Evolutionary conservation across 1,139 yeast genomes (phyloP), one percentile per base, ranked within the genome.

Genomic region (Candida tropicalis): DNA sequence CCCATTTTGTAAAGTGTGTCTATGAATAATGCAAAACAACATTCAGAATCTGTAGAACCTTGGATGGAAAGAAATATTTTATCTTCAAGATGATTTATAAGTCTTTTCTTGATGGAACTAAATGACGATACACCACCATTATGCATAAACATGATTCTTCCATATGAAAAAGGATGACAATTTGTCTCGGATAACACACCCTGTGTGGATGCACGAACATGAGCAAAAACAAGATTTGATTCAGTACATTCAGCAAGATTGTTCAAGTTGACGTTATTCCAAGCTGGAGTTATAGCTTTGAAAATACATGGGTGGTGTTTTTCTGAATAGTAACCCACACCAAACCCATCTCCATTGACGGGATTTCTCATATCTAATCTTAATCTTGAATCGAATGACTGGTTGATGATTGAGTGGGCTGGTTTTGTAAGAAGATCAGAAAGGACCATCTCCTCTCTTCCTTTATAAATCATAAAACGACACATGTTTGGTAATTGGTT

Each of bases 291-390:
- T 42, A 90, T 91, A 15, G 98, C 97, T 56, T 89, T 85, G 69
- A 87, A 93, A 2, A 90, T 77, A 49, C 69, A 57, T 7, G 72
- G 67, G 43, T 60, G 57, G 33, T 68, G 60, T 20, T 81, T 86
- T 6, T 83, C 69, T 1, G 87, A 77, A 59, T 93, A 93, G 66
- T 93, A 93, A 1, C 98, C 98, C 7, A 93, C 95, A 1, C 99
- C 99, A 62, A 93, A 93, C 1, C 99, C 99, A 63, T 93, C 99
- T 33, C 99, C 99, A 60, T 93, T 93, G 52, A 93, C 89, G 3
- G 99, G 98, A 44, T 96, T 81, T 51, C 84, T 75, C 73, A 83
- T 84, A 58, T 93, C 99, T 33, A 93, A 73, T 41, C 99, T 76
- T 35, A 93, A 74, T 42, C 99, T 66, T 25, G 95, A 84, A 61